A percentile compares a stretch with the other conserved stretches of the same genome.
phyloP scores from a whole-genome alignment of 768 basidiomycete species.

The Kwoniella dejecticola region DNA sequence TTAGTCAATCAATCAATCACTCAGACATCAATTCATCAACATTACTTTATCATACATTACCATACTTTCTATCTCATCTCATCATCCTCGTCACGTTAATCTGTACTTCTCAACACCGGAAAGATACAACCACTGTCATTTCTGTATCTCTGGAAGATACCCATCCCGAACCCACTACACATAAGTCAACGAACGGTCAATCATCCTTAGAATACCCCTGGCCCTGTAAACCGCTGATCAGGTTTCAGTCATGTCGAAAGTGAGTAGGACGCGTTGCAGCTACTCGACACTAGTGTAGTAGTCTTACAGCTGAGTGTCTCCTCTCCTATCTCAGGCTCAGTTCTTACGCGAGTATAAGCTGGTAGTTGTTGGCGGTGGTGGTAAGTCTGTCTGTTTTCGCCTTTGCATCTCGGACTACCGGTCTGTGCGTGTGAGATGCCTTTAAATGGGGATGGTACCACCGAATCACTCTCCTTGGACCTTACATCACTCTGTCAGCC shows the following conservation, averaged over 20 bases:
- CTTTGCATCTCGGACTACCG: background rate
- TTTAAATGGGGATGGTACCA: too few species aligned
- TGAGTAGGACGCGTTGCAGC: slow-evolving; percentile 6
- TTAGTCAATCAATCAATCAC: background rate
- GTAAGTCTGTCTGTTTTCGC: slow-evolving; percentile 57
- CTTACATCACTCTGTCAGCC: too few species aligned
- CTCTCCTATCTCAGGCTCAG: slow-evolving; percentile 47
- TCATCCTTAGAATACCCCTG: background rate
- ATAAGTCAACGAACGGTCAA: background rate
- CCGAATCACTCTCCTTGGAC: too few species aligned
- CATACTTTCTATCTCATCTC: background rate
- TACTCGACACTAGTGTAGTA: background rate
- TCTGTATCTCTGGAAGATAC: background rate
- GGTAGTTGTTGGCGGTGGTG: slow-evolving; percentile 97
- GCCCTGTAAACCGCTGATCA: background rate
- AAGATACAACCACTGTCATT: background rate
- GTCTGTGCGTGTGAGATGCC: slow-evolving; percentile 13
- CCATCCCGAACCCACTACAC: background rate
- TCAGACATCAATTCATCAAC: slow-evolving; percentile 10
- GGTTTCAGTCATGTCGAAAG: slow-evolving; percentile 13
- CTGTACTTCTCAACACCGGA: background rate
- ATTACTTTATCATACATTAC: slow-evolving; percentile 10
- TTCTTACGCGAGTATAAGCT: slow-evolving; percentile 93
- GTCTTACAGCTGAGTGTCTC: background rate
- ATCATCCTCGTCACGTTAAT: background rate